Evolutionary conservation across 225 moss, liverwort and hornwort species (phyloP), one percentile per base, ranked within the genome.

Genomic region (Physcomitrellopsis africana): DNA sequence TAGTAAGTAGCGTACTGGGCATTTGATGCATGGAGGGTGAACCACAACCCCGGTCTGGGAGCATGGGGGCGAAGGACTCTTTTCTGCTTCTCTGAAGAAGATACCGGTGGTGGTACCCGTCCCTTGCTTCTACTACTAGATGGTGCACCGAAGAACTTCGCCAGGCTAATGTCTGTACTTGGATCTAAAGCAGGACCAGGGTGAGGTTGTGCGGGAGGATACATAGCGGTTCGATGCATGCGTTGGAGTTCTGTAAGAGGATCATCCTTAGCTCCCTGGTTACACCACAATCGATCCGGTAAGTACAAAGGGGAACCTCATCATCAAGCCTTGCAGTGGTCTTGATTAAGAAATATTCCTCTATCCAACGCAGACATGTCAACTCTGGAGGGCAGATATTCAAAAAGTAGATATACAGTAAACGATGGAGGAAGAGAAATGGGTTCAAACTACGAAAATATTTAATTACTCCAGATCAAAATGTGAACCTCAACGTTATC

Each of bases 1-100:
- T n/a, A n/a, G 53, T 53, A 7, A n/a, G 10, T n/a, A 53, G 14
- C 62, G 49, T 72, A 72, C 72, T 61, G 61, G 23, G 62, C 49
- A 16, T 62, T 18, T 8, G 62, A 48, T 61, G 72, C 51, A 37
- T 51, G 43, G 12, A 72, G 72, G 17, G 72, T 72, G 62, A 72
- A 62, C 72, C 72, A 72, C 19, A 72, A 62, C 23, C 62, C 72
- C 29, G 60, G n/a, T 29, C 18, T 58, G 22, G 58, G 71, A 57
- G 19, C 71, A 22, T 12, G 42, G 47, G 43, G 55, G 15, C 69
- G 51, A 19, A 54, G 69, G 55, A 52, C 32, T 68, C 69, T 69
- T 69, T 18, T 69, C 42, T 56, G 51, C 42, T 27, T 43, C 54
- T 69, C 54, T 12, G 24, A 54, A 69, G 55, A 54, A 19, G 46